Conservation (phyloP, 1,139 yeast genomes). For the Meyerozyma athensensis region DNA sequence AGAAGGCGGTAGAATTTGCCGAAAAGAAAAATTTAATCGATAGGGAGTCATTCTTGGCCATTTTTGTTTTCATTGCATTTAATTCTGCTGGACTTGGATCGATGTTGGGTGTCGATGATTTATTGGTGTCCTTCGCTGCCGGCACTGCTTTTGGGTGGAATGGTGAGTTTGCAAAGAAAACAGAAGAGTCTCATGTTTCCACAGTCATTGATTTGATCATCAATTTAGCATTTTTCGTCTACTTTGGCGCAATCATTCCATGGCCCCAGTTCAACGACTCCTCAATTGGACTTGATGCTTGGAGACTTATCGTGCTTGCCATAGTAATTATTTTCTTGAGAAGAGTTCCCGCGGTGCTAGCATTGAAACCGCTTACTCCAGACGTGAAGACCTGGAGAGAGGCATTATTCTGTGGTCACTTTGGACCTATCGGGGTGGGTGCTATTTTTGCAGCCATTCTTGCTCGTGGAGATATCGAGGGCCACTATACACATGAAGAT, state of each 20-base stretch:
- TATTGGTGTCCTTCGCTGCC: conserved; percentile 89
- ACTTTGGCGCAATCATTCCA: conserved; percentile 91
- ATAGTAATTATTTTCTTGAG: conserved; percentile 79
- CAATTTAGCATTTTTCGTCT: conserved; percentile 85
- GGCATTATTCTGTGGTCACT: conserved; percentile 93
- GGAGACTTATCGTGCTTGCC: conserved; percentile 82
- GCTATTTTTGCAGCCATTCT: conserved; percentile 88
- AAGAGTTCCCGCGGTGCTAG: conserved; percentile 82
- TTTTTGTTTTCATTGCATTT: conserved; percentile 80
- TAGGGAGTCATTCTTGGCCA: conserved; percentile 88
- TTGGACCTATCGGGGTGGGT: conserved; percentile 98
- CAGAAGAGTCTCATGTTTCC: conserved; percentile 89
- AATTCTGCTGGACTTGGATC: conserved; percentile 93
- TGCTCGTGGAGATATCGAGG: conserved; percentile 76
- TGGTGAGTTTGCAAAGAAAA: conserved; percentile 83
- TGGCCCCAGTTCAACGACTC: conserved; percentile 78
- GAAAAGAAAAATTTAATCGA: conserved; percentile 75
- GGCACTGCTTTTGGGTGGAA: conserved; percentile 98
- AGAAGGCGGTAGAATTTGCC: conserved; percentile 74
- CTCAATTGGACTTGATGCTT: conserved; percentile 64
- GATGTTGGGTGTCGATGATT: conserved; percentile 87
- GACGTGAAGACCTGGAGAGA: conserved; percentile 94
- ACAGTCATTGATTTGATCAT: conserved; percentile 83
- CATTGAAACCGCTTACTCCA: conserved; percentile 78
- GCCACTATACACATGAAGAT: conserved; percentile 46